A percentile compares a stretch with the other conserved stretches of the same genome.
Evolutionary conservation across 2,329 filamentous ascomycete species (phyloP).

Genomic region (Monilinia polystroma): DNA sequence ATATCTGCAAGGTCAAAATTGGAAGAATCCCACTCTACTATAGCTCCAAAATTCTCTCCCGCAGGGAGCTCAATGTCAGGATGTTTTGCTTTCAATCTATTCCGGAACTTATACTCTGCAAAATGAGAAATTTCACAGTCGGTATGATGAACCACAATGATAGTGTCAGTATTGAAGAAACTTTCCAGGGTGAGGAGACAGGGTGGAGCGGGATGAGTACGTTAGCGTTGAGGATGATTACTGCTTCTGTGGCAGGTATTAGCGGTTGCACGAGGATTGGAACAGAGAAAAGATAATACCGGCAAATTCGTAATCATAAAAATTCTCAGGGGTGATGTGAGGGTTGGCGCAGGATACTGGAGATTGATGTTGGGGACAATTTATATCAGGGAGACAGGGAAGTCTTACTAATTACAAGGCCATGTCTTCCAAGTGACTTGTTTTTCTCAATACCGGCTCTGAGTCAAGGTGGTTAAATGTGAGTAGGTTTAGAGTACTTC

Average conservation of each 20-base stretch:
- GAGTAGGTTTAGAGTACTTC: background rate
- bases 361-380: background rate
- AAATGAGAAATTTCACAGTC: constrained; percentile 27
- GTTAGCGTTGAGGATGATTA: constrained; percentile 27
- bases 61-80: constrained; percentile 21
- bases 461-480: constrained; percentile 3
- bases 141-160: constrained; percentile 29
- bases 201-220: constrained; percentile 18
- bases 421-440: constrained; percentile 16
- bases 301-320: constrained; percentile 25
- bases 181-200: constrained; percentile 22
- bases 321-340: constrained; percentile 24
- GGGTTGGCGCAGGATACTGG: constrained; percentile 24
- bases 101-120: constrained; percentile 21
- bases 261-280: background rate
- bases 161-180: constrained; percentile 18
- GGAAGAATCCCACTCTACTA: constrained; percentile 20
- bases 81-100: constrained; percentile 22
- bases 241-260: constrained; percentile 14
- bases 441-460: background rate
- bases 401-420: constrained; percentile 17
- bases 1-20: too few relatives aligned
- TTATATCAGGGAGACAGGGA: too few relatives aligned
- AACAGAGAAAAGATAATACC: constrained; percentile 10
- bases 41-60: constrained; percentile 23